phyloP scores from a whole-genome alignment of 2,329 filamentous ascomycete species.

The Sporothrix protearum region DNA sequence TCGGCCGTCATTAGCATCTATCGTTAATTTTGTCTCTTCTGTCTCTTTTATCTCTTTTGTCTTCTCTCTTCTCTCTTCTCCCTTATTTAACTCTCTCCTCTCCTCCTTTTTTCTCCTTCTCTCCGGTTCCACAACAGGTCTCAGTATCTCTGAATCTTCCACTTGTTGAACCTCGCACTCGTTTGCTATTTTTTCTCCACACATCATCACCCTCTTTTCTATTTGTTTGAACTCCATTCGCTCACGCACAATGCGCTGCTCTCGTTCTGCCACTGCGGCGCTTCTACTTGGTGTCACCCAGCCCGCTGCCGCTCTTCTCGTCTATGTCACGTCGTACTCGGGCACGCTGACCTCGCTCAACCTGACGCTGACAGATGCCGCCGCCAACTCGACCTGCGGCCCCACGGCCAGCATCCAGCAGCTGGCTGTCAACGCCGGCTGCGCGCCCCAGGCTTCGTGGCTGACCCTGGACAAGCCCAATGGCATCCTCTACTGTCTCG shows the following conservation, averaged over 20 bases:
- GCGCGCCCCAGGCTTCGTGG: slow-evolving; percentile 57
- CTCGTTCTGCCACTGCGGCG: slow-evolving; percentile 22
- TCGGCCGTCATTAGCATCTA: background rate
- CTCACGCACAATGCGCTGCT: background rate
- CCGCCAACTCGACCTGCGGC: slow-evolving; percentile 20
- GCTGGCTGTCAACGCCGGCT: slow-evolving; percentile 45
- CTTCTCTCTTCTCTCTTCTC: background rate
- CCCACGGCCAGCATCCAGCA: slow-evolving; percentile 38
- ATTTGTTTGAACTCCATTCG: background rate
- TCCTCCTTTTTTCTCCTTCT: background rate
- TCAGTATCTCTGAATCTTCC: background rate
- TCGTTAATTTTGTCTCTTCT: background rate
- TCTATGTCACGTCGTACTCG: slow-evolving; percentile 50
- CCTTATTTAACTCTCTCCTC: background rate
- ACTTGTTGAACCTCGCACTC: background rate
- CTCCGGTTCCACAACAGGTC: slow-evolving; percentile 5
- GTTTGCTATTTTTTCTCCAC: background rate
- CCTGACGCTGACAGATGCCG: slow-evolving; percentile 35
- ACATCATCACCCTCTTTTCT: background rate
- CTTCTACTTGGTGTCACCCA: slow-evolving; percentile 30
- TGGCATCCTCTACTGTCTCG: slow-evolving; percentile 54
- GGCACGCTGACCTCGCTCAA: slow-evolving; percentile 49
- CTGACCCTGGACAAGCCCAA: slow-evolving; percentile 52
- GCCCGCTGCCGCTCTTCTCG: slow-evolving; percentile 39
- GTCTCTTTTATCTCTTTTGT: no score